Evolutionary conservation across 78 protist species (phyloP).

Genomic region (Mastigamoeba balamuthi): DNA sequence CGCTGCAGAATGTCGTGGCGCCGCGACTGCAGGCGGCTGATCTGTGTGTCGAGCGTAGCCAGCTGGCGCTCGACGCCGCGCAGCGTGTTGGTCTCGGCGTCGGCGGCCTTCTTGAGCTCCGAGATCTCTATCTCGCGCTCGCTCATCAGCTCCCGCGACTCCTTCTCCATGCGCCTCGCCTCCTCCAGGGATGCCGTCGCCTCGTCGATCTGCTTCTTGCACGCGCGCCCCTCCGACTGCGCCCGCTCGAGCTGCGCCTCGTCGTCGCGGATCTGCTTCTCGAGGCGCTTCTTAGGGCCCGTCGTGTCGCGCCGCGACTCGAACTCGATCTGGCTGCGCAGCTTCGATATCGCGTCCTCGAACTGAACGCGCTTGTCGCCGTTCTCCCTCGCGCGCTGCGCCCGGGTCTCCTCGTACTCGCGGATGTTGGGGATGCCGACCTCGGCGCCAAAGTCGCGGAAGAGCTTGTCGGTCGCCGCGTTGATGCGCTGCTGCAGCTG

Average conservation of each 20-base stretch:
- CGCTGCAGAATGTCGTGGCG: neutral
- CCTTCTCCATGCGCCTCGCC: neutral
- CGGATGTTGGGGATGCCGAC: constrained; percentile 51
- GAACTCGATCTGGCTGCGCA: neutral
- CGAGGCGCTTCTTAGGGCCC: neutral
- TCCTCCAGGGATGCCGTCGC: neutral
- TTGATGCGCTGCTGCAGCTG: neutral
- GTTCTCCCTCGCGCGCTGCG: neutral
- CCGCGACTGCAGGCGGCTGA: neutral
- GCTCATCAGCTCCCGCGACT: neutral
- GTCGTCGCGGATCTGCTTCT: neutral
- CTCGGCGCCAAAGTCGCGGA: constrained; percentile 25
- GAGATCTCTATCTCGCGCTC: neutral
- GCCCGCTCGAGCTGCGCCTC: neutral
- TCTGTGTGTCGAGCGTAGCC: no score
- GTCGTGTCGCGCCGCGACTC: no score
- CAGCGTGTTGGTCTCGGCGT: neutral
- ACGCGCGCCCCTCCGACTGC: no score
- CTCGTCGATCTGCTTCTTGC: neutral
- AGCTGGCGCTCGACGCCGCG: neutral
- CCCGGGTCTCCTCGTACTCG: constrained; percentile 53
- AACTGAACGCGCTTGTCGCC: constrained; percentile 8
- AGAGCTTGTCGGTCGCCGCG: constrained; percentile 16
- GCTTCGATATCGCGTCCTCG: neutral
- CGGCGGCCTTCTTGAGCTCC: neutral